Percentiles rank a stretch among this genome's conserved stretches.
Conservation (phyloP, 2,329 filamentous ascomycete genomes). For the Geosmithia putterillii region DNA sequence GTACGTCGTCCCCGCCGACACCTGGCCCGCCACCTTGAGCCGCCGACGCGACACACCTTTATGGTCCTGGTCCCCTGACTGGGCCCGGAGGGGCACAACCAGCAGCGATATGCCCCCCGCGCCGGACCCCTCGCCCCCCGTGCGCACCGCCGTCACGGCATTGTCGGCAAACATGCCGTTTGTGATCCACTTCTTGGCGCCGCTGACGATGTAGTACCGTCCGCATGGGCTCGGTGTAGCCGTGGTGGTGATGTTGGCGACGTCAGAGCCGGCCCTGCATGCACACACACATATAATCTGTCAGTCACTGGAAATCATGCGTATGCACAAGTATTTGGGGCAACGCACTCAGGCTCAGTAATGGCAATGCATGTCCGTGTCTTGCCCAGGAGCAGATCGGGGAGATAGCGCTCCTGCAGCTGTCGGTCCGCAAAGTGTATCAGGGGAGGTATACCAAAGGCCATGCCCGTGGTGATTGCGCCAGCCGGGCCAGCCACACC, state of each 20-base stretch:
- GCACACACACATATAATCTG: neutral
- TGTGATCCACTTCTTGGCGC: conserved; percentile 73
- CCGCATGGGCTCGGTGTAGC: conserved; percentile 50
- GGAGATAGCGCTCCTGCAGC: conserved; percentile 54
- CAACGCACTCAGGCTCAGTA: conserved; percentile 50
- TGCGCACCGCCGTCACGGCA: conserved; percentile 60
- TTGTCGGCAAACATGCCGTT: conserved; percentile 62
- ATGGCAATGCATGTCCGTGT: conserved; percentile 66
- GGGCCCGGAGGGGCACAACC: conserved; percentile 59
- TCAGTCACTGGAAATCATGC: neutral
- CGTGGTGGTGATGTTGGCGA: conserved; percentile 59
- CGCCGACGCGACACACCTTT: conserved; percentile 57
- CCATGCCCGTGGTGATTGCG: conserved; percentile 58
- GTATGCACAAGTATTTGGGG: neutral
- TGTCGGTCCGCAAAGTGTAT: conserved; percentile 52
- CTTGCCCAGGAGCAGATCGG: conserved; percentile 52
- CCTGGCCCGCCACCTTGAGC: conserved; percentile 53
- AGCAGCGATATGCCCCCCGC: conserved; percentile 52
- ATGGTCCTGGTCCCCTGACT: conserved; percentile 42
- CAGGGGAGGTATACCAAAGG: conserved; percentile 60
- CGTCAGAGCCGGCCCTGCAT: conserved; percentile 51
- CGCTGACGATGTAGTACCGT: conserved; percentile 58
- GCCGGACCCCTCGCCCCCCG: conserved; percentile 45
- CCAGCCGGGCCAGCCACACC: conserved; percentile 52
- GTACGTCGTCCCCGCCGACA: conserved; percentile 57